These are phyloP conservation scores for Brassica napus DNA, from an alignment of 345 rosid species.

Conservation along the genomic window DNA sequence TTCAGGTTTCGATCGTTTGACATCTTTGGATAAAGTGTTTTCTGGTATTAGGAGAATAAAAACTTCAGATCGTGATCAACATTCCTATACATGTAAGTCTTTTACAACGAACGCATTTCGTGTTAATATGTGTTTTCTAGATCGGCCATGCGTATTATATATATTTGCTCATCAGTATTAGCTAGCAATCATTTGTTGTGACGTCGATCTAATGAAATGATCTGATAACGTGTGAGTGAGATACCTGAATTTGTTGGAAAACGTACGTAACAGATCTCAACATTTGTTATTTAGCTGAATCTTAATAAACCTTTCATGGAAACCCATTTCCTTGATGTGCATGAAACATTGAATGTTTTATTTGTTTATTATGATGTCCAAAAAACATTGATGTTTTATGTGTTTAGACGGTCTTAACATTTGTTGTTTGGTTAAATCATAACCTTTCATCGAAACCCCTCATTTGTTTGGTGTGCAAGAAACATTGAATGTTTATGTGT, in stretches of 20 bases:
- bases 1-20: constrained; percentile 27
- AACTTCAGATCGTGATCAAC: constrained; percentile 18
- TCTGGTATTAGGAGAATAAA: neutral
- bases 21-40: neutral
- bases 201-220: neutral
- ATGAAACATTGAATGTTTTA: neutral
- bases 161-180: neutral
- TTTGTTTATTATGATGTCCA: neutral
- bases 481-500: no score
- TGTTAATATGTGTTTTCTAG: neutral
- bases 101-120: neutral
- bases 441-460: no score
- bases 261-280: no score
- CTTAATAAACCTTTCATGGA: no score
- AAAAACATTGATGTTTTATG: no score
- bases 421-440: no score
- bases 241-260: neutral
- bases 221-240: neutral
- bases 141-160: neutral
- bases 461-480: no score
- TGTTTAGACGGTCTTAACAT: no score
- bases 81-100: constrained; percentile 22
- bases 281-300: no score
- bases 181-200: neutral
- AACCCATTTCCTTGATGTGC: neutral